phyloP scores from a whole-genome alignment of 371 early-diverging fungal genomes.

The Syncephalastrum racemosum region DNA sequence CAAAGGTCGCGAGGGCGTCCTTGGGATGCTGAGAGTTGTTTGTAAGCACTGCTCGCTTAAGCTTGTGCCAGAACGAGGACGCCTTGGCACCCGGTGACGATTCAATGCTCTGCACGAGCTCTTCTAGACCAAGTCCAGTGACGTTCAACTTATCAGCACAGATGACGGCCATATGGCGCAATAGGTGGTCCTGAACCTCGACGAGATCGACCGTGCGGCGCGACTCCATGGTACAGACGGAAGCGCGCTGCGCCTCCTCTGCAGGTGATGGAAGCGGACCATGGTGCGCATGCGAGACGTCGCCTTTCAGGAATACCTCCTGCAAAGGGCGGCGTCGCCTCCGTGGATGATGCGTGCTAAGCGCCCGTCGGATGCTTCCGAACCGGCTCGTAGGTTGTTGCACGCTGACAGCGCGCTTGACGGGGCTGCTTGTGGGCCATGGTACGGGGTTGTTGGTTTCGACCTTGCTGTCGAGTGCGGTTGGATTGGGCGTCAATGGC shows the following conservation, averaged over 20 bases:
- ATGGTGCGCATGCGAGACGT: not conserved
- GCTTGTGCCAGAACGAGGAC: slow-evolving; percentile 64
- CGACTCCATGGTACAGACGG: not conserved
- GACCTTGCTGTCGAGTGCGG: no score
- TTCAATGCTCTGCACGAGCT: slow-evolving; percentile 57
- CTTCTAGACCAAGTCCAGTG: slow-evolving; percentile 23
- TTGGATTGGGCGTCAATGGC: no score
- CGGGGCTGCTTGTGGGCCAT: not conserved
- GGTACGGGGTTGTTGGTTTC: not conserved
- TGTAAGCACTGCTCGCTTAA: slow-evolving; percentile 54
- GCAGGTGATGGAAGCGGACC: no score
- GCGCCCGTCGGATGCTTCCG: slow-evolving; percentile 4
- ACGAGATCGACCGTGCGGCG: slow-evolving; percentile 53
- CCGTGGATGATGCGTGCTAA: slow-evolving; percentile 1
- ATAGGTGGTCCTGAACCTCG: slow-evolving; percentile 68
- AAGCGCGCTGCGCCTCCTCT: slow-evolving; percentile 9
- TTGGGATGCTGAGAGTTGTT: slow-evolving; percentile 32
- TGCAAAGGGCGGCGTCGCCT: slow-evolving; percentile 5
- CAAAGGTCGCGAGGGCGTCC: slow-evolving; percentile 44
- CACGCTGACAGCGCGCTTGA: slow-evolving; percentile 9
- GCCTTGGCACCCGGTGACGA: slow-evolving; percentile 29
- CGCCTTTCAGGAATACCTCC: slow-evolving; percentile 6
- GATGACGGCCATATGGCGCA: slow-evolving; percentile 70
- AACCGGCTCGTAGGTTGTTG: not conserved
- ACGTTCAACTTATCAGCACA: slow-evolving; percentile 19